Evolutionary conservation across 73 alveolate species (phyloP).

Genomic region (Paraurostyla sp.): DNA sequence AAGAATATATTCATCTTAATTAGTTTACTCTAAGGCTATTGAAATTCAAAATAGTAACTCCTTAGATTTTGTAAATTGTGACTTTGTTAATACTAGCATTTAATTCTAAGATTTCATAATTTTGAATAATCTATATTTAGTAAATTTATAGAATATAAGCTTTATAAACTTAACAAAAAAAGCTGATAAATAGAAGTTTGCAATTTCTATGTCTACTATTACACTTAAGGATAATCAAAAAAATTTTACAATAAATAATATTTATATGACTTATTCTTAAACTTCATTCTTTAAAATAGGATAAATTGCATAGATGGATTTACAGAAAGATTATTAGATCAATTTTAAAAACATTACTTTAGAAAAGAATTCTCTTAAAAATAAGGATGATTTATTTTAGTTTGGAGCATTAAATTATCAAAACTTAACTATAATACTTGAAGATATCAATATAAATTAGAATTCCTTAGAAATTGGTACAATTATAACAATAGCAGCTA

Average conservation of each 20-base stretch:
- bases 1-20: not conserved
- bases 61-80: not conserved
- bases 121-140: not conserved
- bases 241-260: not conserved
- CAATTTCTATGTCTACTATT: not conserved
- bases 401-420: slow-evolving; percentile 26
- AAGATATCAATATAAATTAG: not conserved
- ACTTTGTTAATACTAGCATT: not conserved
- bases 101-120: slow-evolving; percentile 4
- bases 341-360: not conserved
- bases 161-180: not conserved
- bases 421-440: not conserved
- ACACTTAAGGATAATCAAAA: not conserved
- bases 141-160: not conserved
- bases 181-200: slow-evolving; percentile 12
- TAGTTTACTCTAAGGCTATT: slow-evolving; percentile 37
- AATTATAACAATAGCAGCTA: not conserved
- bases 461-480: slow-evolving; percentile 33
- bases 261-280: not conserved
- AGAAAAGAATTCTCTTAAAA: not conserved
- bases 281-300: not conserved
- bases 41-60: not conserved
- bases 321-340: not conserved
- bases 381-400: not conserved
- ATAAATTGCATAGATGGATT: not conserved